phyloP scores from a whole-genome alignment of 225 moss, liverwort and hornwort species.

The Takakia lepidozioides region DNA sequence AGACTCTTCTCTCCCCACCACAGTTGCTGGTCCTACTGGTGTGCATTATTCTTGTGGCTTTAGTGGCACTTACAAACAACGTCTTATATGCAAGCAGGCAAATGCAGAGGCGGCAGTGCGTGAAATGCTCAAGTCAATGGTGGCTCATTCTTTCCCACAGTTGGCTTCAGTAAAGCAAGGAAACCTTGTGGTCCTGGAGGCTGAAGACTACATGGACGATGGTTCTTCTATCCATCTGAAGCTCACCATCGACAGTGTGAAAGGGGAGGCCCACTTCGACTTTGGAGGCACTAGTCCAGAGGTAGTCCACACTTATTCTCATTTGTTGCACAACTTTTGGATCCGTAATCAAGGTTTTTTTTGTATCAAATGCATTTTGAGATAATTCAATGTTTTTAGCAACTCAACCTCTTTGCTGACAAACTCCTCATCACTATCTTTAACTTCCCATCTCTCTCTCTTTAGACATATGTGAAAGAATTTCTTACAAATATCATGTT shows the following conservation, averaged over 20 bases:
- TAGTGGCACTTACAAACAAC: too few relatives aligned
- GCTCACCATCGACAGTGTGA: constrained; percentile 59
- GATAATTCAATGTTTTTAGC: too few relatives aligned
- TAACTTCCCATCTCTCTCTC: too few relatives aligned
- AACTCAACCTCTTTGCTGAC: too few relatives aligned
- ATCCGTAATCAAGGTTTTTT: too few relatives aligned
- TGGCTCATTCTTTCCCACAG: constrained; percentile 29
- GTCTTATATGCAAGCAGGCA: constrained; percentile 23
- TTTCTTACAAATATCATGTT: too few relatives aligned
- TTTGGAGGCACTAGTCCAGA: constrained; percentile 88
- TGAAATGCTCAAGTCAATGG: constrained; percentile 87
- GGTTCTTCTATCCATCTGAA: constrained; percentile 74
- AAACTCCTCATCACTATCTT: too few relatives aligned
- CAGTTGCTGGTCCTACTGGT: too few relatives aligned
- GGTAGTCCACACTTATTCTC: constrained; percentile 12
- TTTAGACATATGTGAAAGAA: too few relatives aligned
- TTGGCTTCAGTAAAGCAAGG: constrained; percentile 39
- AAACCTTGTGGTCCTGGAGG: constrained; percentile 58
- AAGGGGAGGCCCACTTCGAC: constrained; percentile 80
- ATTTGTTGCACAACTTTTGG: neutral
- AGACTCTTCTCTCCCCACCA: too few relatives aligned
- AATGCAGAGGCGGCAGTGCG: constrained; percentile 94
- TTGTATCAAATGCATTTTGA: too few relatives aligned
- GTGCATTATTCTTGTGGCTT: too few relatives aligned
- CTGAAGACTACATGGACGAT: constrained; percentile 98